Conservation (phyloP, 1,284 basidiomycete species). For the Naganishia albida region DNA sequence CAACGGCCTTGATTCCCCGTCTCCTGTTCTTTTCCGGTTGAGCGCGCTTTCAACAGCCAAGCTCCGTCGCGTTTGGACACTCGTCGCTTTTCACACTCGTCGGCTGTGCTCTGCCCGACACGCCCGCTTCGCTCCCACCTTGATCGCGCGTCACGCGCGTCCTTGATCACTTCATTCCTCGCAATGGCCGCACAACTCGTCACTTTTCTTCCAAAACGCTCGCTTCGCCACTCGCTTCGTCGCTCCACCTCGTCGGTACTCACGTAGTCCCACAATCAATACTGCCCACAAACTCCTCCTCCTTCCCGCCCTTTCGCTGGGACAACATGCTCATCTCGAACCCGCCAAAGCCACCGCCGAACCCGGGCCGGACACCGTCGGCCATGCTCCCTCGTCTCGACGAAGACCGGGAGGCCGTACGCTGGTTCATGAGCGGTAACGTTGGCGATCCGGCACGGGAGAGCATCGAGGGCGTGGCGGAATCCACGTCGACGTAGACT, state of each 20-base stretch:
- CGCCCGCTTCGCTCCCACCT: too few relatives aligned
- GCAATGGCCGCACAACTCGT: too few relatives aligned
- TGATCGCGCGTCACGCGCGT: constrained; percentile 1
- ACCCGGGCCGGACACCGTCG: constrained; percentile 37
- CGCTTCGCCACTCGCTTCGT: neutral
- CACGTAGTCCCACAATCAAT: constrained; percentile 92
- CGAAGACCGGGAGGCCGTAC: constrained; percentile 32
- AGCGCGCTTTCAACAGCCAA: too few relatives aligned
- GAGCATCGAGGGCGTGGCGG: constrained; percentile 48
- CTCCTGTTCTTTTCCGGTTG: too few relatives aligned
- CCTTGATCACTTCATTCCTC: neutral
- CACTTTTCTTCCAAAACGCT: neutral
- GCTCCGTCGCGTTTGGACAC: too few relatives aligned
- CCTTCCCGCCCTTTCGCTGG: constrained; percentile 38
- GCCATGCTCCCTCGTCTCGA: constrained; percentile 36
- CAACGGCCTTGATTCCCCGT: too few relatives aligned
- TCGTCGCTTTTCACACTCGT: too few relatives aligned
- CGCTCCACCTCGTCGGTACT: constrained; percentile 48
- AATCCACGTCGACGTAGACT: constrained; percentile 30
- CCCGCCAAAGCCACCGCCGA: constrained; percentile 40
- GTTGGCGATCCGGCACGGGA: constrained; percentile 53
- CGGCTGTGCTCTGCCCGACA: too few relatives aligned
- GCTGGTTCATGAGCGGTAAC: constrained; percentile 46
- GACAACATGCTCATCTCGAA: constrained; percentile 35
- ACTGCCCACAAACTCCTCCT: constrained; percentile 75